Conservation (phyloP, 257 asterid genomes). For the Osmanthus fragrans region DNA sequence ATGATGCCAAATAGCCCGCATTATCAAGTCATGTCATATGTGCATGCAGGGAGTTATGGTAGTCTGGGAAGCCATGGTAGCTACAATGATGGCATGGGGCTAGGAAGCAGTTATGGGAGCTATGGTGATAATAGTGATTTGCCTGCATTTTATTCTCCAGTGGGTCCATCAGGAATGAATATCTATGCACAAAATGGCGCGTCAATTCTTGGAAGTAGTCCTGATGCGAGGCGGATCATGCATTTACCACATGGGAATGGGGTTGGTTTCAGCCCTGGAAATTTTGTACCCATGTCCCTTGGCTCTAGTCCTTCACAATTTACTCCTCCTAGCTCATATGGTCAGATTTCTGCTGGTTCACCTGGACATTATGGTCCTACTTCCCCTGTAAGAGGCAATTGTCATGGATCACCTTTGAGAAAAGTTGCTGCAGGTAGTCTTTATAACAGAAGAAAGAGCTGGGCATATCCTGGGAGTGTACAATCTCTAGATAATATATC, state of each 20-base stretch:
- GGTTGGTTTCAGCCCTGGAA: constrained; percentile 91
- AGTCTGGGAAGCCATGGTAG: constrained; percentile 99
- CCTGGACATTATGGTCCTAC: constrained; percentile 96
- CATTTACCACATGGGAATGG: constrained; percentile 74
- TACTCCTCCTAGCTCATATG: constrained; percentile 86
- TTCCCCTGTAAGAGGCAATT: constrained; percentile 88
- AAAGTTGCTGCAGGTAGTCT: constrained; percentile 80
- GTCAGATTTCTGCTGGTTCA: constrained; percentile 73
- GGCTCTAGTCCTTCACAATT: constrained; percentile 98
- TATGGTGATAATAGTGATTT: constrained; percentile 82
- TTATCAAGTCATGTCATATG: constrained; percentile 68
- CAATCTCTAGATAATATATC: constrained; percentile 66
- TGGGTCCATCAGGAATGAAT: constrained; percentile 88
- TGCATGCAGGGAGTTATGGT: constrained; percentile 92
- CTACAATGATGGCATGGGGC: constrained; percentile 75
- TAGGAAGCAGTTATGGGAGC: constrained; percentile 95
- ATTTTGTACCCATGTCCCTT: constrained; percentile 86
- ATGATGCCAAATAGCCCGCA: constrained; percentile 77
- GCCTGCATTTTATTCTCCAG: constrained; percentile 87
- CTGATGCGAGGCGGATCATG: constrained; percentile 82
- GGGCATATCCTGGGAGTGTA: constrained; percentile 62
- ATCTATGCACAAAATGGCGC: constrained; percentile 64
- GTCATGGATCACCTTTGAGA: constrained; percentile 88
- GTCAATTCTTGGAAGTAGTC: constrained; percentile 79
- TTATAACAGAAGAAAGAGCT: constrained; percentile 71